Evolutionary conservation across 2,329 filamentous ascomycete species (phyloP).

Genomic region (Sclerotinia nivalis): DNA sequence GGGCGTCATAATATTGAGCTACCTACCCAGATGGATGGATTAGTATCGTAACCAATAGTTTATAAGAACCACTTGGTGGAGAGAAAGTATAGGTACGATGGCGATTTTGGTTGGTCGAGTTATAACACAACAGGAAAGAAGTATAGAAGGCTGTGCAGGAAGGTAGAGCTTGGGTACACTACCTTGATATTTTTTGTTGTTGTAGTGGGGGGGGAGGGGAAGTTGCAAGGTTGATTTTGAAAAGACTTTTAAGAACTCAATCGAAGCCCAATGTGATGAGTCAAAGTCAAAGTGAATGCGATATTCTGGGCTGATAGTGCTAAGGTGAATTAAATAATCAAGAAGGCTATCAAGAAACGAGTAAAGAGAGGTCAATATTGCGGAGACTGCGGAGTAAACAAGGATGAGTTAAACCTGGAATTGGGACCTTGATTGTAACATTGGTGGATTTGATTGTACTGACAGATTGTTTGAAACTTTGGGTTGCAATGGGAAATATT

Average conservation of each 20-base stretch:
- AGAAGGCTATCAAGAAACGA: neutral
- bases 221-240: neutral
- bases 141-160: constrained; percentile 19
- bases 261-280: neutral
- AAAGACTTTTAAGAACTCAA: neutral
- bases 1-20: constrained; percentile 16
- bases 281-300: neutral
- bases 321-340: neutral
- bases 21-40: neutral
- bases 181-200: neutral
- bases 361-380: neutral
- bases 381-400: neutral
- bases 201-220: neutral
- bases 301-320: neutral
- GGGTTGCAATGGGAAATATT: neutral
- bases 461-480: neutral
- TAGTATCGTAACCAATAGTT: constrained; percentile 7
- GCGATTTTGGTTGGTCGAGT: neutral
- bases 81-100: neutral
- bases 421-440: neutral
- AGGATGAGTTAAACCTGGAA: neutral
- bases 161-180: neutral
- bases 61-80: neutral
- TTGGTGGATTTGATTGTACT: neutral
- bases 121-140: neutral